Evolutionary conservation across 2,329 filamentous ascomycete species (phyloP).

Genomic region (Alternaria ventricosa): DNA sequence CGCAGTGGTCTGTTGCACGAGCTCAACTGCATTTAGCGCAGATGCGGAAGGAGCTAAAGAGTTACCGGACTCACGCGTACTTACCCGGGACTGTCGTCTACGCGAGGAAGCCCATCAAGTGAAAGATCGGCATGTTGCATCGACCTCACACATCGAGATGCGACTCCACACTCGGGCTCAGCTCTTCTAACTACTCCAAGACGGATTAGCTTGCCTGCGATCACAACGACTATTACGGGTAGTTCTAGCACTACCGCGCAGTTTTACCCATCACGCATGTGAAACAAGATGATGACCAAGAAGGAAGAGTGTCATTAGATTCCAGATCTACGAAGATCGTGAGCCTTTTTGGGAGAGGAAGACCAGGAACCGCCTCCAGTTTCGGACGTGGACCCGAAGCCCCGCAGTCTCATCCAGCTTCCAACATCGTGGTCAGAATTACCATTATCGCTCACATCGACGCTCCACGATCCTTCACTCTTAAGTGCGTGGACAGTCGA

Average conservation of each 20-base stretch:
- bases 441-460: not conserved
- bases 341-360: not conserved
- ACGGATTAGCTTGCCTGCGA: not conserved
- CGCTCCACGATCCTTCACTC: not conserved
- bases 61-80: slow-evolving; percentile 45
- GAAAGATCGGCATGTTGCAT: not conserved
- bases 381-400: not conserved
- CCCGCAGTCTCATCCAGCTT: not conserved
- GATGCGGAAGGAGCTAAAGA: slow-evolving; percentile 44
- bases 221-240: not conserved
- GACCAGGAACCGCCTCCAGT: not conserved
- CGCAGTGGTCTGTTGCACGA: slow-evolving; percentile 40
- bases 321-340: not conserved
- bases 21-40: slow-evolving; percentile 48
- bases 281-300: not conserved
- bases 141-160: not conserved
- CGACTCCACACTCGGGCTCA: not conserved
- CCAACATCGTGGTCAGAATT: not conserved
- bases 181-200: not conserved
- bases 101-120: slow-evolving; percentile 39
- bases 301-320: not conserved
- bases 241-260: not conserved
- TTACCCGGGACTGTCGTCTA: slow-evolving; percentile 47
- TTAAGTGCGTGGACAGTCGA: not conserved
- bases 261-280: not conserved